Conservation (phyloP, 202 grass and related monocot species). For the Schoenoplectus tabernaemontani region DNA sequence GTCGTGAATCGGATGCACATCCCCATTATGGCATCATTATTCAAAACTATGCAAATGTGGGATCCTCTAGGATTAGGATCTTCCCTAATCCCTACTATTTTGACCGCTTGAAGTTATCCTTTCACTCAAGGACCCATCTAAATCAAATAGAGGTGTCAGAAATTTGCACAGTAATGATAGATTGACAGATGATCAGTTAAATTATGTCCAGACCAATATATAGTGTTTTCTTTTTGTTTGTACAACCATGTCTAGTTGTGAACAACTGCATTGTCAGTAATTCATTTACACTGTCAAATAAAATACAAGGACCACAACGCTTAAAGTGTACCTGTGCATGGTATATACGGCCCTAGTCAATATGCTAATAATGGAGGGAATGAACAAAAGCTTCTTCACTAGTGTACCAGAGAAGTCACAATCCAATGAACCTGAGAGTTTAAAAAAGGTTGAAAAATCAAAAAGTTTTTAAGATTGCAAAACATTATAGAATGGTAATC, state of each 20-base stretch:
- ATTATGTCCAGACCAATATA: not conserved
- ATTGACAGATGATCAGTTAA: not conserved
- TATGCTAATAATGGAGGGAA: not conserved
- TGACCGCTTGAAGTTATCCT: not conserved
- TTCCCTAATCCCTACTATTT: not conserved
- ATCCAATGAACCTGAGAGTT: slow-evolving; percentile 36
- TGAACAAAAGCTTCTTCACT: not conserved
- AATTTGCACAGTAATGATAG: not conserved
- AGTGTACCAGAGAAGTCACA: slow-evolving; percentile 10
- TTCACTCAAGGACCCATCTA: not conserved
- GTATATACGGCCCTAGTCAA: not conserved
- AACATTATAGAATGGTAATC: not conserved
- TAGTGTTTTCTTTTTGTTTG: not conserved
- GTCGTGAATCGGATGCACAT: not conserved
- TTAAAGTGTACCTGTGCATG: slow-evolving; percentile 7
- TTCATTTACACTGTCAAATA: not conserved
- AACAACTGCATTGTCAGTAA: not conserved
- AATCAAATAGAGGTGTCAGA: not conserved
- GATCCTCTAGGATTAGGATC: not conserved
- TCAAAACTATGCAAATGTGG: not conserved
- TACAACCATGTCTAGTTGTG: not conserved
- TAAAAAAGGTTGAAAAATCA: slow-evolving; percentile 1
- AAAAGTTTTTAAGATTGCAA: not conserved
- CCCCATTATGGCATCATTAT: not conserved
- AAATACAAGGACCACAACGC: not conserved